Base-by-base conservation (phyloP, 305 asterid species). In the Withania somnifera region DNA sequence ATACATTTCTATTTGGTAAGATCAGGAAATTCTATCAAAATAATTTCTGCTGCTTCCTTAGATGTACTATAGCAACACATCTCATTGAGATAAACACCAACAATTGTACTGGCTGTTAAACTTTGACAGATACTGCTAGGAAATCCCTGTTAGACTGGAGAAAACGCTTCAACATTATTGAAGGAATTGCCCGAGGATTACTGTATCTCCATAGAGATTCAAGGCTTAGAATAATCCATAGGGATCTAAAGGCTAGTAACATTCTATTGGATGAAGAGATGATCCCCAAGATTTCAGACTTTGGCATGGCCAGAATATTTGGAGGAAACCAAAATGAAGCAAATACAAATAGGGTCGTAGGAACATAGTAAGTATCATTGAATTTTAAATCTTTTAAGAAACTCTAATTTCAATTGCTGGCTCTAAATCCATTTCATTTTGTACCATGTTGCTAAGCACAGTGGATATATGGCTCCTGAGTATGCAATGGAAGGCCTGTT, bases 381-480 rank as follows among this genome's bases (percentile, higher is more conserved):
- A 14, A 75, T 47, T 75, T 47, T 15, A 47, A 26, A 50, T 76
- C 82, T 76, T 82, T 9, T 53, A 82, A 26, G 19, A 56, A 66
- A 53, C 14, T 79, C 56, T 50, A 64, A 66, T 38, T 54, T 7
- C 58, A 42, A 66, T 2, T 83, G 42, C 40, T 45, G 26, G 53
- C 58, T 50, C 79, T 75, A 50, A 75, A 50, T 75, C 17, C 60
- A 26, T 75, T 75, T 26, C 61, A 75, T 75, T 28, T 73, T 30
- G 22, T 47, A 73, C 79, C 79, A 47, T 50, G 60, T 81, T 81
- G 26, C 82, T 81, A 22, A 58, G 81, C 80, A 8, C 83, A 94
- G 98, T 78, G 98, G 98, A 45, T 94, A 94, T 83, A 92, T 94
- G 97, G 95, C 98, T 47, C 98, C 98, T 0, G 98, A 94, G 84